Conservation (phyloP, 768 basidiomycete genomes). For the Amanita rubescens region DNA sequence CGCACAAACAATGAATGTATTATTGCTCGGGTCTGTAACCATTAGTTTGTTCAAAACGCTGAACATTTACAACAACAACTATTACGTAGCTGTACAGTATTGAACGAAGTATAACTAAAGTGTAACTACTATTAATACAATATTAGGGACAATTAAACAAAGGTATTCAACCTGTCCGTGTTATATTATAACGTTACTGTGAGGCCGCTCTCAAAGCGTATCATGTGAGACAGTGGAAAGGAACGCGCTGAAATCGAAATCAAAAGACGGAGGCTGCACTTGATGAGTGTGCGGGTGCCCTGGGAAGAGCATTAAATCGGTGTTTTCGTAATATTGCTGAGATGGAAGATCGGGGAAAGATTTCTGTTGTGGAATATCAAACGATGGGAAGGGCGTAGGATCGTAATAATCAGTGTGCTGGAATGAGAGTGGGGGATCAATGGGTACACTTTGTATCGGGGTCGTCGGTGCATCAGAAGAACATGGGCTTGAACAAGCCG, state of each 20-base stretch:
- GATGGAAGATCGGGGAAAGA: not conserved
- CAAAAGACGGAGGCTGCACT: not conserved
- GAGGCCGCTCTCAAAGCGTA: constrained; percentile 1
- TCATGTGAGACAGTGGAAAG: not conserved
- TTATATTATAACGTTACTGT: not conserved
- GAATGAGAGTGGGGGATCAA: not conserved
- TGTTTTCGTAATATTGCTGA: not conserved
- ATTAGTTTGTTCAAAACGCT: no score
- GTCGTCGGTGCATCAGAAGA: constrained; percentile 6
- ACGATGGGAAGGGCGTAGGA: constrained; percentile 1
- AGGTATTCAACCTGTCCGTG: not conserved
- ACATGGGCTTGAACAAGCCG: constrained; percentile 5
- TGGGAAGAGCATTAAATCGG: not conserved
- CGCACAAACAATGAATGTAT: not conserved
- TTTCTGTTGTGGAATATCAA: constrained; percentile 2
- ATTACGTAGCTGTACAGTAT: not conserved
- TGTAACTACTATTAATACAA: constrained; percentile 1
- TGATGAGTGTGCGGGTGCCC: not conserved
- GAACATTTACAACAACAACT: constrained; percentile 5
- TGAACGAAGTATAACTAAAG: not conserved
- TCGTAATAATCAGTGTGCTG: constrained; percentile 3
- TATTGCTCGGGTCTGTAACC: not conserved
- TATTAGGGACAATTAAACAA: not conserved
- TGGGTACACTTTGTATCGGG: not conserved
- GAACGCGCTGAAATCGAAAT: not conserved